phyloP scores from a whole-genome alignment of 345 rosid species.

The Eucalyptus erythrocorys region DNA sequence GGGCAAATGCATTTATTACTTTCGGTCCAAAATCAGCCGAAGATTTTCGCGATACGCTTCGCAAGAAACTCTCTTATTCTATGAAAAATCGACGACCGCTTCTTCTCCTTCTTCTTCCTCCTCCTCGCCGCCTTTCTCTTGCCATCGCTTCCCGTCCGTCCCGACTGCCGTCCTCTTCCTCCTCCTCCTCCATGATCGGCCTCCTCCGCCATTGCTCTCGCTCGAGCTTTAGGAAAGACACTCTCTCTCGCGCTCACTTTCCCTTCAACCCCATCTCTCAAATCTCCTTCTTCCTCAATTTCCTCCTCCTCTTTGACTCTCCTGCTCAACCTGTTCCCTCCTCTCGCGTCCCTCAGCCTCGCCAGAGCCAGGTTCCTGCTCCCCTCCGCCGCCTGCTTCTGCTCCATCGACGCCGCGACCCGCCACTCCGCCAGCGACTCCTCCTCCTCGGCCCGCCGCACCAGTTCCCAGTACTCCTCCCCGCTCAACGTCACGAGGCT shows the following conservation, averaged over 20 bases:
- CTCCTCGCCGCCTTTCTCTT: neutral
- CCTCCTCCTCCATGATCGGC: neutral
- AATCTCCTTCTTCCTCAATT: neutral
- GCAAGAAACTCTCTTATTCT: slow-evolving; percentile 7
- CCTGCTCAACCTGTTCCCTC: neutral
- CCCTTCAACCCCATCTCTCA: neutral
- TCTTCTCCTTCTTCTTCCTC: slow-evolving; percentile 3
- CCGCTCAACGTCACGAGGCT: slow-evolving; percentile 6
- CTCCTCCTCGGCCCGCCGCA: slow-evolving; percentile 30
- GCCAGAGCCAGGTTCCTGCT: slow-evolving; percentile 11
- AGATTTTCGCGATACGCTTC: slow-evolving; percentile 2
- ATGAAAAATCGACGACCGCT: neutral
- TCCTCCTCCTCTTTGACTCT: neutral
- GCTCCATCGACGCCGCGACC: slow-evolving; percentile 26
- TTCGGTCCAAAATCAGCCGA: neutral
- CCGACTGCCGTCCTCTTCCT: neutral
- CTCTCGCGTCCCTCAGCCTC: slow-evolving; percentile 7
- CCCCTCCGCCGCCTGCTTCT: slow-evolving; percentile 28
- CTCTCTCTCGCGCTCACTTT: neutral
- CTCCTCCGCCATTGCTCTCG: neutral
- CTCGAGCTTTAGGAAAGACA: slow-evolving; percentile 19
- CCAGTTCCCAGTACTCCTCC: slow-evolving; percentile 21
- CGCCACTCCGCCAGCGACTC: slow-evolving; percentile 27
- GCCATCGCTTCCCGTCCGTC: neutral
- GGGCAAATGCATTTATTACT: neutral